phyloP scores from a whole-genome alignment of 768 basidiomycete species.

The Tylopilus rubrobrunneus region DNA sequence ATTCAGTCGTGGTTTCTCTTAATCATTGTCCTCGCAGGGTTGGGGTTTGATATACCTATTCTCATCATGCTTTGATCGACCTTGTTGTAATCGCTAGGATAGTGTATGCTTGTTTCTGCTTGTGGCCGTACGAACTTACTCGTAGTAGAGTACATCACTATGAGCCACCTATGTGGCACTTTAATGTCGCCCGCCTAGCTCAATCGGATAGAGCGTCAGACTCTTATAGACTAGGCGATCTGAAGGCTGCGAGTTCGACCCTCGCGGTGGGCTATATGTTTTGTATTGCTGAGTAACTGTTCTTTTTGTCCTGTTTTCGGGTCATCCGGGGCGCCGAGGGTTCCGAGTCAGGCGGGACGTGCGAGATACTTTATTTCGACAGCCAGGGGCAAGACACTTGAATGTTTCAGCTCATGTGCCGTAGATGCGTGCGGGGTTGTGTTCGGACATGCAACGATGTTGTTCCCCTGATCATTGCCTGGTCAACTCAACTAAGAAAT shows the following conservation, averaged over 20 bases:
- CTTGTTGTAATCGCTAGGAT: not conserved
- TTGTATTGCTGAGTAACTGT: not conserved
- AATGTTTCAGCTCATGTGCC: too few relatives aligned
- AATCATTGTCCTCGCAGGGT: constrained; percentile 20
- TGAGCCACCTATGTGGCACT: not conserved
- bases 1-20: not conserved
- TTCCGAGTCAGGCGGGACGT: too few relatives aligned
- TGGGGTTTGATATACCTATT: constrained; percentile 21
- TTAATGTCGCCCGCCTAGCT: constrained; percentile 50
- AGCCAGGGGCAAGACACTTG: too few relatives aligned
- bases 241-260: constrained; percentile 65
- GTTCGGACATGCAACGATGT: too few relatives aligned
- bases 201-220: constrained; percentile 69
- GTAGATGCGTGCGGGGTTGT: too few relatives aligned
- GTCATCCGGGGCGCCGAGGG: too few relatives aligned
- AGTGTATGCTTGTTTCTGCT: not conserved
- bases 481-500: too few relatives aligned
- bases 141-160: not conserved
- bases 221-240: constrained; percentile 49
- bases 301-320: too few relatives aligned
- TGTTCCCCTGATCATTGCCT: too few relatives aligned
- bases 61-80: not conserved
- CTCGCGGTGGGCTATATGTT: constrained; percentile 52
- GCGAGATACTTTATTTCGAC: too few relatives aligned
- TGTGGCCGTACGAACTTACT: too few relatives aligned